Percentiles rank a stretch among this genome's conserved stretches.
These are phyloP conservation scores for Neurospora pannonica DNA, from an alignment of 495 filamentous ascomycete species.

Conservation along the genomic window DNA sequence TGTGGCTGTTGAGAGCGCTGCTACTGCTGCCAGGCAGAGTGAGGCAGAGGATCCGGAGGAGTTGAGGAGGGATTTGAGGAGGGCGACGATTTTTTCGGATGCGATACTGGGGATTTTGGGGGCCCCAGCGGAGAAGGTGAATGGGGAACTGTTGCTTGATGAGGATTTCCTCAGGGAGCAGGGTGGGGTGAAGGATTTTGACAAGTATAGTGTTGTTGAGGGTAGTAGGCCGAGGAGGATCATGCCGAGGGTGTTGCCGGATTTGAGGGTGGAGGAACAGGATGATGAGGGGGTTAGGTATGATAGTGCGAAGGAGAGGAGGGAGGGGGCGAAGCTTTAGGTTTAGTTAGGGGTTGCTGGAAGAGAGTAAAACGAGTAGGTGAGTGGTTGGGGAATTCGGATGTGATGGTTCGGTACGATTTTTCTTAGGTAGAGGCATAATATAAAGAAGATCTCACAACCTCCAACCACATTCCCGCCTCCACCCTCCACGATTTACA, in stretches of 20 bases:
- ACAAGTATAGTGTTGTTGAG: conserved; percentile 57
- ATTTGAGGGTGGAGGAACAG: conserved; percentile 67
- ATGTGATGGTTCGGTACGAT: background rate
- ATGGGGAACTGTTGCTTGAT: conserved; percentile 64
- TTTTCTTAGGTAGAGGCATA: background rate
- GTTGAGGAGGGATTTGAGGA: conserved; percentile 47
- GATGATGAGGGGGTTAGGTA: conserved; percentile 67
- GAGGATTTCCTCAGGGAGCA: conserved; percentile 70
- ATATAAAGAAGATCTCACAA: background rate
- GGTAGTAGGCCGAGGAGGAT: conserved; percentile 61
- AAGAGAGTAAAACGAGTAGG: background rate
- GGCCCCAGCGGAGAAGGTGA: conserved; percentile 52
- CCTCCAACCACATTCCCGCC: background rate
- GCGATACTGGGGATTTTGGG: conserved; percentile 66
- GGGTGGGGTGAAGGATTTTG: conserved; percentile 61
- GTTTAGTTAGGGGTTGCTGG: background rate
- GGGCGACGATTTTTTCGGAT: conserved; percentile 68
- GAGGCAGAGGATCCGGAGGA: conserved; percentile 30
- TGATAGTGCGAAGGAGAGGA: conserved; percentile 47
- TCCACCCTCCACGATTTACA: background rate
- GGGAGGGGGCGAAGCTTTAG: conserved; percentile 19
- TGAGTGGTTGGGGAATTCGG: background rate
- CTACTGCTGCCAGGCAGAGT: conserved; percentile 49
- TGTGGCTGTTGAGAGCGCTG: conserved; percentile 62
- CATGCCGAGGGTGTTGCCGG: conserved; percentile 66